Base-by-base conservation (phyloP, 768 basidiomycete genomes). In the Rhizopogon sp. region DNA sequence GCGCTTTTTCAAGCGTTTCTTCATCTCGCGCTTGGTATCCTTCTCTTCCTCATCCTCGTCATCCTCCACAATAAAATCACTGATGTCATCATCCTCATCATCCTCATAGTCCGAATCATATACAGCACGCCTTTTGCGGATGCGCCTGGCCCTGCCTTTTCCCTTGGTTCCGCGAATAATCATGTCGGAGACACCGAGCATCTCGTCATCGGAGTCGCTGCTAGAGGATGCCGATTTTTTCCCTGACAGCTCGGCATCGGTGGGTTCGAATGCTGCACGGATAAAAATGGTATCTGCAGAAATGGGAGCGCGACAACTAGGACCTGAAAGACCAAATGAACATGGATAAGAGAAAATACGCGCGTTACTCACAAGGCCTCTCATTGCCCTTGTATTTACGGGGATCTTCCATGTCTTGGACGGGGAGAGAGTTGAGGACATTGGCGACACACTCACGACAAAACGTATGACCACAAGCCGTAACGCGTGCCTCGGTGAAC, bases 251-350 rank as follows among this genome's bases (percentile, higher is more conserved):
- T 80, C 78, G 16, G 68, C 68, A 39, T 82, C 77, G 6, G 77
- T 73, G 5, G 85, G 82, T 58, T 85, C 79, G 64, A 91, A 90
- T 0, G 83, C 84, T 1, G 63, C 63, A 7, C 80, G 79, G 4
- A 70, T 59, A 69, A 87, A 91, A 1, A 87, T 46, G 52, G 71
- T 76, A 11, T 76, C 69, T 9, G 64, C 63, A 33, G 66, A 73
- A 42, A 90, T 74, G 1, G 77, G 65, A 1, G 67, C 60, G 37
- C 87, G 82, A 61, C 88, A 91, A 43, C 77, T 66, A n/a, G 86
- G 86, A 60, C 84, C 83, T 76, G 62, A 5, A 53, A n/a, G 28
- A 14, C 22, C 41, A 50, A 35, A 41, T 52, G 20, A 53, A 43
- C 6, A 43, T n/a, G 17, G 44, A 7, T 9, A 17, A 7, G 33